phyloP scores from a whole-genome alignment of 2,329 filamentous ascomycete species.

The Epichloe scottii region DNA sequence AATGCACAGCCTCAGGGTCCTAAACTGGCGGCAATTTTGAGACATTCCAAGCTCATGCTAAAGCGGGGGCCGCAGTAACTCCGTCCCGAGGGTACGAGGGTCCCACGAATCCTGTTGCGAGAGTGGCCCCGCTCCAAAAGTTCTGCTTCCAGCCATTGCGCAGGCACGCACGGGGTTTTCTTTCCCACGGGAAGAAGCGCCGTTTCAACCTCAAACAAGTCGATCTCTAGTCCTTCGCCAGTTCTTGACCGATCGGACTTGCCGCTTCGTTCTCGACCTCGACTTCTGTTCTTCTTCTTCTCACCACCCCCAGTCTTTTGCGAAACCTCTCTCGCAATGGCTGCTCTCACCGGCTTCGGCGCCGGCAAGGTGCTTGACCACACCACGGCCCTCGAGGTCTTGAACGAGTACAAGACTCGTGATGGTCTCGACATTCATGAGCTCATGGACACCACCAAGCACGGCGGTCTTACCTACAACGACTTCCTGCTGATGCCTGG shows the following conservation, averaged over 20 bases:
- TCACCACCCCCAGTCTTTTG: conserved; percentile 10
- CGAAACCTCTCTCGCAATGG: conserved; percentile 41
- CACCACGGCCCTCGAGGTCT: conserved; percentile 63
- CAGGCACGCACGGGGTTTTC: conserved; percentile 16
- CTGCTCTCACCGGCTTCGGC: conserved; percentile 39
- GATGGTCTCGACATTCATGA: conserved; percentile 84
- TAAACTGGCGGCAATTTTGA: no score
- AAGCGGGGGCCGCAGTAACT: no score
- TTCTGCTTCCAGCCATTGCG: no score
- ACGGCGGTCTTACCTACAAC: conserved; percentile 95
- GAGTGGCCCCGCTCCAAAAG: no score
- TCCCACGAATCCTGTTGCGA: no score
- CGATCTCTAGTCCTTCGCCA: conserved; percentile 16
- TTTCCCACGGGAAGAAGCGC: conserved; percentile 43
- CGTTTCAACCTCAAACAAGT: conserved; percentile 26
- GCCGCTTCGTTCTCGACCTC: conserved; percentile 31
- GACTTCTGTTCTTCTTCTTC: conserved; percentile 16
- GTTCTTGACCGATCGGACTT: conserved; percentile 13
- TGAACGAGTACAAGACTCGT: conserved; percentile 65
- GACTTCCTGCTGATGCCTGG: conserved; percentile 95
- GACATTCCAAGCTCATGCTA: no score
- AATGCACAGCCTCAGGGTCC: no score
- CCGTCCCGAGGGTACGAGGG: no score
- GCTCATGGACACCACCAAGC: conserved; percentile 80
- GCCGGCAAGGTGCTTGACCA: conserved; percentile 54